Conservation (phyloP, 2,329 filamentous ascomycete species). For the Diatrype stigma region DNA sequence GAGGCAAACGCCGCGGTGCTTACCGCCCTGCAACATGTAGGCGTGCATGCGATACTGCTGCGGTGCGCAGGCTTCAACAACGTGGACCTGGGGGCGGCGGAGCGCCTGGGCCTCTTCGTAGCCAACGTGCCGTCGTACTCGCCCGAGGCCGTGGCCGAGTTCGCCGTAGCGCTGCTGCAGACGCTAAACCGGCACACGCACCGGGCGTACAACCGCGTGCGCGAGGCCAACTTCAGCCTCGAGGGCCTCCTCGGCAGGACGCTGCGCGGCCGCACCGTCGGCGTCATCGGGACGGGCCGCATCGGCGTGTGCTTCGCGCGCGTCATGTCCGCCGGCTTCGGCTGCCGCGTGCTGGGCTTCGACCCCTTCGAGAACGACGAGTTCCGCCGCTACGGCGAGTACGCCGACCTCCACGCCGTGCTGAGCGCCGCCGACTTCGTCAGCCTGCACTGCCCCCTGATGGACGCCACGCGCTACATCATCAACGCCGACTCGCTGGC, state of each 20-base stretch:
- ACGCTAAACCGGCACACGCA: conserved; percentile 66
- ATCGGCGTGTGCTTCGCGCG: conserved; percentile 60
- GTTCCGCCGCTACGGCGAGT: conserved; percentile 47
- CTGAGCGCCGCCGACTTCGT: conserved; percentile 56
- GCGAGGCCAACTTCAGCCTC: conserved; percentile 65
- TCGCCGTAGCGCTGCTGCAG: conserved; percentile 62
- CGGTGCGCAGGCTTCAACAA: conserved; percentile 68
- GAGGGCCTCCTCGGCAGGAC: conserved; percentile 60
- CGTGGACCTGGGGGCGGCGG: conserved; percentile 55
- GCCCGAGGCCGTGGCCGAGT: conserved; percentile 67
- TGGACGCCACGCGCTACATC: conserved; percentile 54
- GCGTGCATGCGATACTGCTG: conserved; percentile 56
- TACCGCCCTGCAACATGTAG: conserved; percentile 40
- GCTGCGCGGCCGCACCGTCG: conserved; percentile 61
- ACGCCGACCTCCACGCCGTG: conserved; percentile 50
- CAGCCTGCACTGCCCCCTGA: conserved; percentile 63
- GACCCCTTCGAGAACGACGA: conserved; percentile 52
- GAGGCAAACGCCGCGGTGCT: conserved; percentile 48
- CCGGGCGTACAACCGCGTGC: conserved; percentile 63
- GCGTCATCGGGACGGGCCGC: conserved; percentile 60
- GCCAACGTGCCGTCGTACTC: conserved; percentile 66
- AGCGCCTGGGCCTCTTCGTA: conserved; percentile 53
- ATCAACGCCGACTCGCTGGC: conserved; percentile 51
- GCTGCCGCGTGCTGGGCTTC: conserved; percentile 57
- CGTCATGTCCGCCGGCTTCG: conserved; percentile 58